Conservation (phyloP, 345 rosid genomes). For the Carallia brachiata region DNA sequence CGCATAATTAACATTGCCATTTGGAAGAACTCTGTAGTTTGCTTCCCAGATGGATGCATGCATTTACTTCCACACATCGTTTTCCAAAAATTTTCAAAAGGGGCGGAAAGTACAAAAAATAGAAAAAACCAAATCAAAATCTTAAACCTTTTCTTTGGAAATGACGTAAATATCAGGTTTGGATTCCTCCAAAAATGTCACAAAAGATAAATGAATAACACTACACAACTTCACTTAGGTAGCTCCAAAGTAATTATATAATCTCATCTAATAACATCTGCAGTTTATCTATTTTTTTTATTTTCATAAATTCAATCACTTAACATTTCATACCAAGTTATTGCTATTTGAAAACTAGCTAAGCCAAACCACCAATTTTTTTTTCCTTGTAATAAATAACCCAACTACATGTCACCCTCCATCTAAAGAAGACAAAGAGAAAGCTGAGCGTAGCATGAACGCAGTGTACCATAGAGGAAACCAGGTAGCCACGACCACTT, state of each 20-base stretch:
- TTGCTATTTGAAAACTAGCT: too few species aligned
- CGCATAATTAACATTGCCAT: neutral
- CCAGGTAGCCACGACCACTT: neutral
- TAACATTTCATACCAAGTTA: too few species aligned
- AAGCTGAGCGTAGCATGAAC: constrained; percentile 1
- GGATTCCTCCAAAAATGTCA: neutral
- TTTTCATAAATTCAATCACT: too few species aligned
- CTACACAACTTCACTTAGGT: too few species aligned
- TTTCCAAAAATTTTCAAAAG: neutral
- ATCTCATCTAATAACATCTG: too few species aligned
- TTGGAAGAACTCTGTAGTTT: neutral
- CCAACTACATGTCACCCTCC: constrained; percentile 6
- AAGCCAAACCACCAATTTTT: too few species aligned
- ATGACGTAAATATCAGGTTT: neutral
- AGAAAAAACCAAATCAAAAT: neutral
- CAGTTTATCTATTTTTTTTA: too few species aligned
- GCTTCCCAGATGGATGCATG: neutral
- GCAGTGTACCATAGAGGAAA: neutral
- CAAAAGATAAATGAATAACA: neutral
- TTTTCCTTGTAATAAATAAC: neutral
- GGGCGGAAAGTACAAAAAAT: neutral
- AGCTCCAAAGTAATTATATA: too few species aligned
- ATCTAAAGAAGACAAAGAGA: constrained; percentile 5
- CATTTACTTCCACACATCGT: neutral
- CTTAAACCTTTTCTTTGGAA: neutral